phyloP scores from a whole-genome alignment of 1,139 yeast species.

The Chernovozyma sophiae-reginae region DNA sequence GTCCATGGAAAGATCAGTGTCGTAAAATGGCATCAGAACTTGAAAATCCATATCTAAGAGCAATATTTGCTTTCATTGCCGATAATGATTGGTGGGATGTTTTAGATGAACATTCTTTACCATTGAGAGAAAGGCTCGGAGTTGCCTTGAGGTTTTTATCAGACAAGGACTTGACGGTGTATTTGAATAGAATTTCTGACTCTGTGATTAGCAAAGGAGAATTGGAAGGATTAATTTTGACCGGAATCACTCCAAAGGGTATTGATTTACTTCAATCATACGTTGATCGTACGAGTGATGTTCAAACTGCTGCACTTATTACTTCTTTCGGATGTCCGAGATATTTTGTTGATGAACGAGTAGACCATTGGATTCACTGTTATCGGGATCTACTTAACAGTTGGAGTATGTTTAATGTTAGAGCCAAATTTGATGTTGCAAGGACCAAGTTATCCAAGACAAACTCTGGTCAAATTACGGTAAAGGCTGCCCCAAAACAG shows the following conservation, averaged over 20 bases:
- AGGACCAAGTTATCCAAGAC: slow-evolving; percentile 63
- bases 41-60: slow-evolving; percentile 85
- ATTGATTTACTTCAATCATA: slow-evolving; percentile 79
- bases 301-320: slow-evolving; percentile 86
- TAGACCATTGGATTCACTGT: slow-evolving; percentile 71
- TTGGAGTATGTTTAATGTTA: slow-evolving; percentile 72
- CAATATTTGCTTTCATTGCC: slow-evolving; percentile 89
- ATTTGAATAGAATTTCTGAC: slow-evolving; percentile 66
- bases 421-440: slow-evolving; percentile 84
- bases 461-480: slow-evolving; percentile 43
- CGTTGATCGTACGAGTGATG: slow-evolving; percentile 86
- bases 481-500: slow-evolving; percentile 63
- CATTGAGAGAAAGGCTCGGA: slow-evolving; percentile 83
- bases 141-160: slow-evolving; percentile 83
- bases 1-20: slow-evolving; percentile 93
- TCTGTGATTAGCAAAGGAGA: slow-evolving; percentile 76
- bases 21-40: slow-evolving; percentile 81
- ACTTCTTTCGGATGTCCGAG: slow-evolving; percentile 80
- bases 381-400: slow-evolving; percentile 75
- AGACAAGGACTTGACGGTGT: slow-evolving; percentile 68
- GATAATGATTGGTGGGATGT: slow-evolving; percentile 98
- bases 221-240: slow-evolving; percentile 81
- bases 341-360: slow-evolving; percentile 67
- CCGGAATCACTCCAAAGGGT: slow-evolving; percentile 85
- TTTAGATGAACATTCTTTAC: slow-evolving; percentile 82